Percentiles rank a stretch among this genome's conserved stretches.
Evolutionary conservation across 139 green algal genomes (phyloP).

Genomic region (Coelastrella sp.): DNA sequence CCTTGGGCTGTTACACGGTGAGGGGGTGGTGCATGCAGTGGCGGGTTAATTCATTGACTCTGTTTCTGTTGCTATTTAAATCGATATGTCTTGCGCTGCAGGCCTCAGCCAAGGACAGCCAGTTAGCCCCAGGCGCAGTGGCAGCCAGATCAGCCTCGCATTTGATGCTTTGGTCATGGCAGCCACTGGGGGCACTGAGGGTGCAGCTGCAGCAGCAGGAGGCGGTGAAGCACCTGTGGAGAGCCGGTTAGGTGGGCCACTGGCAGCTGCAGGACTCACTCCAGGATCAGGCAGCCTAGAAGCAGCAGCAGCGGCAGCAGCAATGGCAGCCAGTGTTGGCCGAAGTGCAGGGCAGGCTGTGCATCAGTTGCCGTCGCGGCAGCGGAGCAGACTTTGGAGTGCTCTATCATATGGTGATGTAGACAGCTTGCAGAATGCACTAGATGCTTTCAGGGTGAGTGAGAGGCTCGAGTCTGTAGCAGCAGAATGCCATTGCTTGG

Average conservation of each 20-base stretch:
- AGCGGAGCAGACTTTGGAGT: slow-evolving; percentile 68
- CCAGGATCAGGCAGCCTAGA: background rate
- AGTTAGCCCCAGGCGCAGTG: slow-evolving; percentile 55
- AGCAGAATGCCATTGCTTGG: background rate
- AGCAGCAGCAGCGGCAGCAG: slow-evolving; percentile 26
- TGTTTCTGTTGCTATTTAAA: too few species aligned
- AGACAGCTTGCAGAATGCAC: slow-evolving; percentile 75
- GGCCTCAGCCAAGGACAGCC: background rate
- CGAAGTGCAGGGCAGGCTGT: background rate
- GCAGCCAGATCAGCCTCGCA: slow-evolving; percentile 65
- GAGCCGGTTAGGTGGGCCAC: slow-evolving; percentile 37
- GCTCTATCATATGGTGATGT: slow-evolving; percentile 65
- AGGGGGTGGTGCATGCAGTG: too few species aligned
- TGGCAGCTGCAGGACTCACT: background rate
- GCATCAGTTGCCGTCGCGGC: slow-evolving; percentile 56
- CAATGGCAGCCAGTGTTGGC: slow-evolving; percentile 16
- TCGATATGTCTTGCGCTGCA: background rate
- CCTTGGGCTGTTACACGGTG: too few species aligned
- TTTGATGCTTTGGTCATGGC: slow-evolving; percentile 90
- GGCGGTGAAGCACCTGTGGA: slow-evolving; percentile 68
- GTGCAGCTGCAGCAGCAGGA: slow-evolving; percentile 31
- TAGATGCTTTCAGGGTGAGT: slow-evolving; percentile 73
- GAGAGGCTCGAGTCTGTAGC: background rate
- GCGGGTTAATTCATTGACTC: too few species aligned
- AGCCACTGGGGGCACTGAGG: slow-evolving; percentile 67